Base-by-base conservation (phyloP, 2,329 filamentous ascomycete genomes). In the Aspergillus persii region DNA sequence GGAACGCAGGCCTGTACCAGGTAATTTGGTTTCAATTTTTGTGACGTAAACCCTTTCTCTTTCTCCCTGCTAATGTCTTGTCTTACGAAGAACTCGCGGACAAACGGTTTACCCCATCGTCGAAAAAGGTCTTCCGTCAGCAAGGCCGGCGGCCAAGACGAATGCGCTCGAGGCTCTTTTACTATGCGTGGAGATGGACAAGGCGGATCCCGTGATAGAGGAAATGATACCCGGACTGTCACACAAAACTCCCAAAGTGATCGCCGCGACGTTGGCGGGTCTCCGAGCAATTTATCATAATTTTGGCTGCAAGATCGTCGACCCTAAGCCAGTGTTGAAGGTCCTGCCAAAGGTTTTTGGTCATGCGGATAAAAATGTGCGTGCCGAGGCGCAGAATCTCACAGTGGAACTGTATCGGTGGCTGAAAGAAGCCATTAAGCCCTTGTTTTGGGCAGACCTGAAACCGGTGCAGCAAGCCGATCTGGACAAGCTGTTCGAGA, bases 381-480 rank as follows among this genome's bases (percentile, higher is more conserved):
- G 95, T 76, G 92, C 93, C 3, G 95, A 97, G 74, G 92, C 93
- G 30, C 95, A 95, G 50, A 92, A 89, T 67, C 81, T 99, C 58
- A 90, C 94, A 0, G 91, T 97, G 51, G 96, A 99, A 73, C 86
- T 99, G 59, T 99, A 99, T 77, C 84, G 95, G 76, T 99, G 96
- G 95, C 82, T 99, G 36, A 90, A 94, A 66, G 95, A 99, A 64
- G 94, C 94, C 9, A 97, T 99, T 88, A 99, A 99, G 74, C 92
- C 94, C 41, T 89, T 98, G 77, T 98, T 99, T 74, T 99, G 95
- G 93, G 87, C 85, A 49, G 95, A 99, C 60, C 77, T 99, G 61
- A 99, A 99, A 74, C 90, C 94, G 0, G 94, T 96, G 0, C 95
- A 99, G 72, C 95, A 99, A 75, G 87, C 89, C 62, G 96, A 99